Evolutionary conservation across 768 basidiomycete species (phyloP).

Genomic region (Leccinum truebloodii): DNA sequence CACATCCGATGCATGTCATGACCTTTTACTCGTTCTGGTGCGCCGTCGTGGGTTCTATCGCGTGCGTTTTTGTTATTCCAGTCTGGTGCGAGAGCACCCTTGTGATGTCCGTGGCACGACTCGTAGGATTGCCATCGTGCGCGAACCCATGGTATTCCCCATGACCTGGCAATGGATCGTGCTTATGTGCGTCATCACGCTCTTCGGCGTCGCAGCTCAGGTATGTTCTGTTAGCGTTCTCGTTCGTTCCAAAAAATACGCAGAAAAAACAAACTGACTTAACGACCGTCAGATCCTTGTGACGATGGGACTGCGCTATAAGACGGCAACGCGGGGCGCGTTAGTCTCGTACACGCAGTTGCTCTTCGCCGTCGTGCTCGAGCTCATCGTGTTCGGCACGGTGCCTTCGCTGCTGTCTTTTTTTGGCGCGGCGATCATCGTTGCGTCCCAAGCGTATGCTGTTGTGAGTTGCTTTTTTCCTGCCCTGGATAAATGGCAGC

Average conservation of each 20-base stretch:
- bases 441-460: slow-evolving; percentile 31
- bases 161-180: slow-evolving; percentile 19
- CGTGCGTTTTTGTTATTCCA: slow-evolving; percentile 8
- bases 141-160: slow-evolving; percentile 17
- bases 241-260: not conserved
- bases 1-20: slow-evolving; percentile 73
- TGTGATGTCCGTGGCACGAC: not conserved
- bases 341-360: slow-evolving; percentile 65
- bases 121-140: slow-evolving; percentile 15
- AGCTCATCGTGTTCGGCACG: slow-evolving; percentile 64
- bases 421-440: slow-evolving; percentile 64
- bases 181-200: slow-evolving; percentile 14
- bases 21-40: slow-evolving; percentile 64
- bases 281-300: slow-evolving; percentile 45
- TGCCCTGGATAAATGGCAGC: not conserved
- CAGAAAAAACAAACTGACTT: not conserved
- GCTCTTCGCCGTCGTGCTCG: slow-evolving; percentile 66
- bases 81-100: not conserved
- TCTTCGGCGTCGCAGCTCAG: slow-evolving; percentile 17
- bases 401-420: slow-evolving; percentile 59
- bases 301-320: slow-evolving; percentile 59
- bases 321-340: slow-evolving; percentile 63
- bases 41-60: slow-evolving; percentile 28
- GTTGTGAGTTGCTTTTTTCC: slow-evolving; percentile 2
- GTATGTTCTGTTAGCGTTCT: slow-evolving; percentile 14